Evolutionary conservation across 495 filamentous ascomycete genomes (phyloP).

Genomic region (Daldinia caldariorum): DNA sequence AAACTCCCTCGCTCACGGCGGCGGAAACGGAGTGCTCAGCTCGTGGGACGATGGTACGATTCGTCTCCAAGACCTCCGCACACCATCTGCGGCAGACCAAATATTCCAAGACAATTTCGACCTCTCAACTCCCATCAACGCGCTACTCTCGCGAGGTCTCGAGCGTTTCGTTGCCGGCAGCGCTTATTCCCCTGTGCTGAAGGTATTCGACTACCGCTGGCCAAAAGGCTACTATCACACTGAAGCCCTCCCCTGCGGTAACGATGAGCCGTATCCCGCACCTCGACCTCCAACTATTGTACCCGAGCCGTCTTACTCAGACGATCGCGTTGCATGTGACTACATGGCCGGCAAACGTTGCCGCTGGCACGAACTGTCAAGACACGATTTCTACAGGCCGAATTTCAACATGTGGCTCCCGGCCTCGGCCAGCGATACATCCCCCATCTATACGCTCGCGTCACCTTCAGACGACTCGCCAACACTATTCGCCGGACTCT

Average conservation of each 20-base stretch:
- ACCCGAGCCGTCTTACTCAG: slow-evolving; percentile 26
- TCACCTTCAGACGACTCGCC: slow-evolving; percentile 54
- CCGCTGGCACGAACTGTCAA: slow-evolving; percentile 55
- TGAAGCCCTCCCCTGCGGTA: slow-evolving; percentile 51
- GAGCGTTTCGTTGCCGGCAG: slow-evolving; percentile 57
- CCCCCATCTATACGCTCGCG: slow-evolving; percentile 54
- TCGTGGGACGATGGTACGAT: slow-evolving; percentile 59
- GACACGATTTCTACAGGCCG: slow-evolving; percentile 54
- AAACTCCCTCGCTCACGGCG: slow-evolving; percentile 38
- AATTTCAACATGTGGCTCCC: slow-evolving; percentile 55
- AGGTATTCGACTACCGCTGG: slow-evolving; percentile 62
- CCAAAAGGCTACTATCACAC: slow-evolving; percentile 56
- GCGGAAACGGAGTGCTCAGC: slow-evolving; percentile 54
- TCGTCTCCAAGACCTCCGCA: slow-evolving; percentile 57
- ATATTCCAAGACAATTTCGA: slow-evolving; percentile 60
- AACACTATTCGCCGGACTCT: slow-evolving; percentile 55
- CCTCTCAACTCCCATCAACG: slow-evolving; percentile 50
- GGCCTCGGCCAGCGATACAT: slow-evolving; percentile 24
- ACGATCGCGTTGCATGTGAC: slow-evolving; percentile 43
- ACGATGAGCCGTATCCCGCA: slow-evolving; percentile 46
- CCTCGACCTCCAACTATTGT: slow-evolving; percentile 43
- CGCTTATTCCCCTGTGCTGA: slow-evolving; percentile 49
- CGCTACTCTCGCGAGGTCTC: slow-evolving; percentile 53
- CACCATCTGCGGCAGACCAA: slow-evolving; percentile 48
- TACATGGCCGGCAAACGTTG: slow-evolving; percentile 44